These are phyloP conservation scores for Tolypocladium endophyticum DNA, from an alignment of 2,329 filamentous ascomycete species.

Conservation along the genomic window DNA sequence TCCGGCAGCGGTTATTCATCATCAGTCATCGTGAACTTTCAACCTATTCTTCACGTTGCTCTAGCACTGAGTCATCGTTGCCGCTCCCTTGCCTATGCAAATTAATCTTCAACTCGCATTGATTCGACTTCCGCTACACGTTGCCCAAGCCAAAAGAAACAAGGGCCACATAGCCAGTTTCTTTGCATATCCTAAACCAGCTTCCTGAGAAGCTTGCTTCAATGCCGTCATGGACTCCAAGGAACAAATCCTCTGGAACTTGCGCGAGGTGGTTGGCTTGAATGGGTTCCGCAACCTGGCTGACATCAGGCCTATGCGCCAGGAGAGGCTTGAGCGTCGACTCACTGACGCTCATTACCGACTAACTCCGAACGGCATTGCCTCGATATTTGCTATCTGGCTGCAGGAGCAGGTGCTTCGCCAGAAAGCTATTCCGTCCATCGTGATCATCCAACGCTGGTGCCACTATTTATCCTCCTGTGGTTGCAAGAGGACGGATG, in stretches of 20 bases:
- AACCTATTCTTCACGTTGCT: not conserved
- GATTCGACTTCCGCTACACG: not conserved
- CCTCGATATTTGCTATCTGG: constrained; percentile 16
- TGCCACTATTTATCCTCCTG: not conserved
- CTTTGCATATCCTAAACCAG: not conserved
- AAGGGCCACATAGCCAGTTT: not conserved
- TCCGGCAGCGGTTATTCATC: not conserved
- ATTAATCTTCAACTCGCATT: not conserved
- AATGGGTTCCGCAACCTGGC: constrained; percentile 9
- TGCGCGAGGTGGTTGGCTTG: constrained; percentile 12
- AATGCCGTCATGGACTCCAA: constrained; percentile 10
- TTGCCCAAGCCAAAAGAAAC: not conserved
- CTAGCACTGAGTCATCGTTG: too few relatives aligned
- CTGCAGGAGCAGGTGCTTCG: constrained; percentile 10
- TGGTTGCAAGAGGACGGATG: not conserved
- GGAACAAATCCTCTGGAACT: constrained; percentile 6
- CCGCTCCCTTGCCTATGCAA: not conserved
- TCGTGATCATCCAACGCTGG: not conserved
- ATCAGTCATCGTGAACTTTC: not conserved
- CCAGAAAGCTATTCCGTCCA: not conserved
- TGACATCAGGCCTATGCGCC: constrained; percentile 13
- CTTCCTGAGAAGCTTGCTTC: not conserved
- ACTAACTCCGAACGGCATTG: constrained; percentile 7
- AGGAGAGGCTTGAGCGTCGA: constrained; percentile 12
- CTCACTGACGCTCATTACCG: constrained; percentile 3